These are phyloP conservation scores for Sugiyamaella boreocaroliniensis DNA, from an alignment of 805 yeast genomes.

Conservation along the genomic window DNA sequence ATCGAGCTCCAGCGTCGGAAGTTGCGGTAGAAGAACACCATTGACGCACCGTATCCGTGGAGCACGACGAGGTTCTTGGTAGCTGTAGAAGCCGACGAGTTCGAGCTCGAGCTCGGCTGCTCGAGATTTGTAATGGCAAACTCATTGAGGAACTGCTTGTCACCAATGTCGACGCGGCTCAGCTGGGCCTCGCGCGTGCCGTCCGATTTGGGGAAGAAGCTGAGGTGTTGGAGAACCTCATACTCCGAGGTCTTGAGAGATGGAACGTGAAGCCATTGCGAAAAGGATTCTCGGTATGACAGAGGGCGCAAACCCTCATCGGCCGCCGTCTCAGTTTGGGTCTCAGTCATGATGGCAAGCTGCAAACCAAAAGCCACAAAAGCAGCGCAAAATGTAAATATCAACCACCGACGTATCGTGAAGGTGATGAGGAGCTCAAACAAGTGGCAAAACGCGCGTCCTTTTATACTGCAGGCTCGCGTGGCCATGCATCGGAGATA, in stretches of 20 bases:
- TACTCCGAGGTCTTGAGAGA: slow-evolving; percentile 36
- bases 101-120: background rate
- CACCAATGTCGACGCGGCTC: slow-evolving; percentile 43
- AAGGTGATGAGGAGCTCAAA: background rate
- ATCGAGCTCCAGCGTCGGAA: slow-evolving; percentile 41
- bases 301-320: background rate
- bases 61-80: slow-evolving; percentile 52
- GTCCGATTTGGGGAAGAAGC: slow-evolving; percentile 37
- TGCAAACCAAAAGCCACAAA: background rate
- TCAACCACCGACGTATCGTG: background rate
- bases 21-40: slow-evolving; percentile 73
- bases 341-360: slow-evolving; percentile 23
- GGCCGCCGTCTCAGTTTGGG: background rate
- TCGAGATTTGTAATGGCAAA: slow-evolving; percentile 41
- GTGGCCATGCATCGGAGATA: background rate
- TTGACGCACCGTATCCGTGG: slow-evolving; percentile 93
- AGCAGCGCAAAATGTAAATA: background rate
- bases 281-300: slow-evolving; percentile 28
- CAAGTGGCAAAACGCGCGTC: background rate
- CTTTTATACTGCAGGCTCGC: background rate
- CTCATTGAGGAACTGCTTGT: slow-evolving; percentile 60
- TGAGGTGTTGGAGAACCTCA: slow-evolving; percentile 49
- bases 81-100: background rate
- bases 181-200: slow-evolving; percentile 32
- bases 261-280: slow-evolving; percentile 39